A percentile compares a stretch with the other conserved stretches of the same genome.
Evolutionary conservation across 2,329 filamentous ascomycete genomes (phyloP).

Genomic region (Mollisiaceae sp.): DNA sequence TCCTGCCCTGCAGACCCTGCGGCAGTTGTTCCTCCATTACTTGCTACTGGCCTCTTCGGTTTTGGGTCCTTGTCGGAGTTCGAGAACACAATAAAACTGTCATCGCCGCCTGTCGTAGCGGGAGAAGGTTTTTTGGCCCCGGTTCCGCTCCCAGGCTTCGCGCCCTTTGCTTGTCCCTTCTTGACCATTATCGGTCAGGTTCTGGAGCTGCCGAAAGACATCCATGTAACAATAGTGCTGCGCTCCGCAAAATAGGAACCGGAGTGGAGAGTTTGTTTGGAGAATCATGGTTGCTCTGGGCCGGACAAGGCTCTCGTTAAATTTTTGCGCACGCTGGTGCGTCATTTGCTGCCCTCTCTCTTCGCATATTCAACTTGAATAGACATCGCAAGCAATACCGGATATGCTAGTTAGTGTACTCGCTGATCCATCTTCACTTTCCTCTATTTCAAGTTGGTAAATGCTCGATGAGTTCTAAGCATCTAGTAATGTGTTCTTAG

Average conservation of each 20-base stretch:
- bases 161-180: constrained; percentile 42
- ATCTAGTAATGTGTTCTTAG: too few species aligned
- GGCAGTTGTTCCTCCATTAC: constrained; percentile 21
- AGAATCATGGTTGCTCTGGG: background rate
- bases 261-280: background rate
- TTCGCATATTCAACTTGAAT: too few species aligned
- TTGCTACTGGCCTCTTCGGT: constrained; percentile 35
- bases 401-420: too few species aligned
- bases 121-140: constrained; percentile 38
- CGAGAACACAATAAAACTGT: constrained; percentile 61
- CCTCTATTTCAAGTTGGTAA: too few species aligned
- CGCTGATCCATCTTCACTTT: too few species aligned
- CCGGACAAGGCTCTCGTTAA: background rate
- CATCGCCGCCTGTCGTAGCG: constrained; percentile 45
- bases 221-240: constrained; percentile 27
- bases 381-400: too few species aligned
- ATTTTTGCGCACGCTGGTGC: background rate
- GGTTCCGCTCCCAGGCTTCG: constrained; percentile 41
- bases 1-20: constrained; percentile 31
- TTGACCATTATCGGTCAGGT: constrained; percentile 42
- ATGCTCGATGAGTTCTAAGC: too few species aligned
- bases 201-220: constrained; percentile 1
- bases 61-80: constrained; percentile 60
- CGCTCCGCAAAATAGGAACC: background rate
- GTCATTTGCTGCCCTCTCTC: background rate